Percentiles rank a stretch among this genome's conserved stretches.
Evolutionary conservation across 306 rosid genomes (phyloP).

Genomic region (Hippophae gyantsensis): DNA sequence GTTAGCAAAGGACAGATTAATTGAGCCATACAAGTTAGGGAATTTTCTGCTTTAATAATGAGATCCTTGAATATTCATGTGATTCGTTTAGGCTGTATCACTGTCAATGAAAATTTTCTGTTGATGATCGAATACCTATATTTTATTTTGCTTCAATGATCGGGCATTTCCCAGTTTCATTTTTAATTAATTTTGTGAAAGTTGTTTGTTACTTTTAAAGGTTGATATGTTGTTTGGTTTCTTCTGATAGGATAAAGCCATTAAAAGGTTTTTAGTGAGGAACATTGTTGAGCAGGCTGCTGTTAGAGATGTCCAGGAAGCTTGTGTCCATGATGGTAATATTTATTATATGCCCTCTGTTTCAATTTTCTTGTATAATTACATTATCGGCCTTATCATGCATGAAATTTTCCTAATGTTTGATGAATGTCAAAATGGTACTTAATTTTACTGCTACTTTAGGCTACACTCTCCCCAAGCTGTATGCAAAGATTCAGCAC

Average conservation of each 20-base stretch:
- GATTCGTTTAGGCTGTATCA: too few species aligned
- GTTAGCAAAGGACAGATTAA: too few species aligned
- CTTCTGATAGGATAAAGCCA: constrained; percentile 61
- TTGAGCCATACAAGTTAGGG: too few species aligned
- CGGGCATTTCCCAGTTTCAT: too few species aligned
- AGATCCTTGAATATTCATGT: too few species aligned
- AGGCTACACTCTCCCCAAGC: constrained; percentile 91
- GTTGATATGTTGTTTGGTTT: neutral
- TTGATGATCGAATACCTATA: too few species aligned
- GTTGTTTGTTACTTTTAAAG: neutral
- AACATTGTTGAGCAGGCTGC: constrained; percentile 77
- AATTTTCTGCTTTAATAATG: too few species aligned
- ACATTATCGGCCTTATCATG: neutral
- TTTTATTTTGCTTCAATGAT: too few species aligned
- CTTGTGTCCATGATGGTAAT: constrained; percentile 90
- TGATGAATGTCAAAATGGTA: neutral
- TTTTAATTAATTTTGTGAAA: neutral
- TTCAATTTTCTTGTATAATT: neutral
- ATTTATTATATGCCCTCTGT: neutral
- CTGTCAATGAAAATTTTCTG: too few species aligned
- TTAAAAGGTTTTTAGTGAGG: constrained; percentile 78
- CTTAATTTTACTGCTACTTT: constrained; percentile 1
- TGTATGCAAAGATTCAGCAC: constrained; percentile 93
- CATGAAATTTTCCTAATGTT: neutral
- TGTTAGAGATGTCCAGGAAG: constrained; percentile 57